Evolutionary conservation across 257 asterid genomes (phyloP), one percentile per base, ranked within the genome.

Genomic region (Mitragyna speciosa): DNA sequence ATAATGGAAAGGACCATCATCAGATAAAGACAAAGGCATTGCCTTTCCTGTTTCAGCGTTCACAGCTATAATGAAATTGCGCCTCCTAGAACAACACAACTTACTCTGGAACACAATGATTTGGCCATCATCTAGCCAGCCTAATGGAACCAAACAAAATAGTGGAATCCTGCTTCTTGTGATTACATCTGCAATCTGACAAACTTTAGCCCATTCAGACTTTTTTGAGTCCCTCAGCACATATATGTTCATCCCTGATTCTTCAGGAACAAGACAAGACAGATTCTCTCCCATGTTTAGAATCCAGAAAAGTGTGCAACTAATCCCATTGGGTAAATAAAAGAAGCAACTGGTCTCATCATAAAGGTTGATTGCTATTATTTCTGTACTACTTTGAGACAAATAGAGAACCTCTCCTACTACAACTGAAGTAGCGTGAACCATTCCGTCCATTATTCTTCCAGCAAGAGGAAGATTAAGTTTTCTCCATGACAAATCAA

Each of bases 201-300:
- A 63, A 43, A 61, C 43, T 61, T 61, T n/a, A 61, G 41, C 12
- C 80, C 80, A 76, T 76, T 61, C 80, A 28, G 47, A 54, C 77
- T 73, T 73, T 14, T 73, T 33, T 22, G 52, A 54, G 70, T 41
- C 76, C 41, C 52, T 75, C 69, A 68, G 39, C 43, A 52, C 6
- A 66, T 66, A 78, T 10, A 51, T 14, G 6, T 26, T 33, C 26
- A 78, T 22, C 24, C n/a, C 19, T 14, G 5, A 33, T 6, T 30
- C 24, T 16, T 33, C 10, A 69, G 5, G n/a, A 48, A 30, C n/a
- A 59, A 59, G 41, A 30, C 82, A 79, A 71, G 51, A 58, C 14
- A 79, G 26, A 45, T 14, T 70, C 33, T 28, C 41, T 47, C 36
- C 66, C 61, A 19, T 16, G n/a, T 43, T 28, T 11, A 30, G 48